These are phyloP conservation scores for Metarhizium anisopliae DNA, from an alignment of 2,329 filamentous ascomycete genomes.

Conservation along the genomic window DNA sequence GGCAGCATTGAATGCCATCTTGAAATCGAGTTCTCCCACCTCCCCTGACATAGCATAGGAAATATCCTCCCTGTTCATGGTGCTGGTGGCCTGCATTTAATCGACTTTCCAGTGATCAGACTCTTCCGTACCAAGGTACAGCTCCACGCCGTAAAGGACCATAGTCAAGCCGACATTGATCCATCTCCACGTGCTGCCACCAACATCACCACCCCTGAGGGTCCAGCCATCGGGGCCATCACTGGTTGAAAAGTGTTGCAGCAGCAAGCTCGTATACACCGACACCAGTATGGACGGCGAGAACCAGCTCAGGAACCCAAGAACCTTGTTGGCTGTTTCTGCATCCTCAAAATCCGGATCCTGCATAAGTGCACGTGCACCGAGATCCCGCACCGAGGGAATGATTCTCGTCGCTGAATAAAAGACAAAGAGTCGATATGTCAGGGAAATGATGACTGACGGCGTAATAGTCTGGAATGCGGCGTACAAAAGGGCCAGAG, in stretches of 20 bases:
- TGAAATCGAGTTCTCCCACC: neutral
- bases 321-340: conserved; percentile 69
- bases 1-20: neutral
- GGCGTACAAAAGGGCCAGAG: conserved; percentile 77
- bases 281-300: conserved; percentile 90
- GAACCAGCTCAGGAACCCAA: conserved; percentile 86
- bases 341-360: conserved; percentile 80
- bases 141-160: conserved; percentile 79
- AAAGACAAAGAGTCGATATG: conserved; percentile 89
- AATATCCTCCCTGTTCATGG: neutral
- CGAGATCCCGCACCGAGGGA: conserved; percentile 80
- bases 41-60: neutral
- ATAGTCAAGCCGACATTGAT: conserved; percentile 85
- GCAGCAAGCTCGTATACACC: conserved; percentile 88
- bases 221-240: conserved; percentile 72
- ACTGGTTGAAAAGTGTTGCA: conserved; percentile 86
- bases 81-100: conserved; percentile 36
- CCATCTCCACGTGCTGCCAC: conserved; percentile 88
- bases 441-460: conserved; percentile 88
- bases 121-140: conserved; percentile 78
- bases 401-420: conserved; percentile 95
- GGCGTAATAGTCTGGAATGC: conserved; percentile 94
- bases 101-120: conserved; percentile 95
- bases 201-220: conserved; percentile 67
- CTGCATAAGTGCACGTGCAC: conserved; percentile 72